Percentiles rank a stretch among this genome's conserved stretches.
phyloP scores from a whole-genome alignment of 2,329 filamentous ascomycete species.

The Leptographium radiaticola region DNA sequence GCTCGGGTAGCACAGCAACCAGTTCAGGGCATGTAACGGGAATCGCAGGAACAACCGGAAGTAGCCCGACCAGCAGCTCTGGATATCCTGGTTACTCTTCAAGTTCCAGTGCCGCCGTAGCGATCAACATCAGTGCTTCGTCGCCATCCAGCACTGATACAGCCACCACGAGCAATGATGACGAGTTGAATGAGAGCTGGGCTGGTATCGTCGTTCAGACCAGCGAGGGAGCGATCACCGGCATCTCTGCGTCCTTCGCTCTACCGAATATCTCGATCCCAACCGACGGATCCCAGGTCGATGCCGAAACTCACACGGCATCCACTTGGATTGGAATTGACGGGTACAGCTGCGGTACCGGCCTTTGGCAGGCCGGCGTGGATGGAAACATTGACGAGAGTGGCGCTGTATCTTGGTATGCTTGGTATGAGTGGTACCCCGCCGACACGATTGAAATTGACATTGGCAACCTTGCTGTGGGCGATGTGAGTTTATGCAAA shows the following conservation, averaged over 20 bases:
- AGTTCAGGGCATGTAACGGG: too few species aligned
- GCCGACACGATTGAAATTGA: neutral
- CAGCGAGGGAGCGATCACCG: neutral
- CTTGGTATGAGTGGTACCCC: constrained; percentile 1
- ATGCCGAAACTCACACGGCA: neutral
- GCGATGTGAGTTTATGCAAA: neutral
- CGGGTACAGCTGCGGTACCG: neutral
- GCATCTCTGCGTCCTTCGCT: neutral
- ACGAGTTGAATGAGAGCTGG: neutral
- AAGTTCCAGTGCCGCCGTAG: too few species aligned
- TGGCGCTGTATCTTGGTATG: neutral
- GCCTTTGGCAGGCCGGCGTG: neutral
- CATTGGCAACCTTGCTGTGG: neutral
- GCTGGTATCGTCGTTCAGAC: neutral
- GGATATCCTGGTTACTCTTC: too few species aligned
- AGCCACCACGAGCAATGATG: neutral
- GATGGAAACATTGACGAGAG: neutral
- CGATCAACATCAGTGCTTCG: too few species aligned
- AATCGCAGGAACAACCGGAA: too few species aligned
- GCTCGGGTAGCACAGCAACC: too few species aligned
- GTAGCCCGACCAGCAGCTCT: too few species aligned
- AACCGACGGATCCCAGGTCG: neutral
- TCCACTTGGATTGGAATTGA: neutral
- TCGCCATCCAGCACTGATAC: too few species aligned
- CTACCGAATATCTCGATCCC: neutral